Evolutionary conservation across 257 asterid genomes (phyloP).

Genomic region (Capsicum pubescens): DNA sequence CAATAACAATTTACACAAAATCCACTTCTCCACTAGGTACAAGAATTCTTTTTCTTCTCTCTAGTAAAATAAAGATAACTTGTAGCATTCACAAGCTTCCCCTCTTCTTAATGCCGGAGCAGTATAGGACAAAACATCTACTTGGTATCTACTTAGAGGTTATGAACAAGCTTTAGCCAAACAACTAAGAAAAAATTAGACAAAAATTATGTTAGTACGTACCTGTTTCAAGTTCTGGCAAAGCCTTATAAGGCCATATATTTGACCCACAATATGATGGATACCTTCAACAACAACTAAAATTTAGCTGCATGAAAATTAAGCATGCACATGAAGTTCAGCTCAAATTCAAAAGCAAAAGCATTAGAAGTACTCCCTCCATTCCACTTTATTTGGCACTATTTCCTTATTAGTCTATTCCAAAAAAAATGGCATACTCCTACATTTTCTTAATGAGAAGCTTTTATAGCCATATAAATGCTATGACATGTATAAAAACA

Average conservation of each 20-base stretch:
- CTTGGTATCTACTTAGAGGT: neutral
- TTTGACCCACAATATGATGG: conserved; percentile 89
- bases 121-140: conserved; percentile 10
- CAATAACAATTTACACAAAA: neutral
- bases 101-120: neutral
- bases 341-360: neutral
- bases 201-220: conserved; percentile 26
- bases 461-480: conserved; percentile 7
- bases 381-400: neutral
- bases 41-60: neutral
- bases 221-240: conserved; percentile 91
- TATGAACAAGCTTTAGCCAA: neutral
- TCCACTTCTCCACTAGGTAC: conserved; percentile 13
- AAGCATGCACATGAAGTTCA: conserved; percentile 10
- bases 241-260: conserved; percentile 74
- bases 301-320: neutral
- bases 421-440: neutral
- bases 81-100: neutral
- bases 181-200: neutral
- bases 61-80: neutral
- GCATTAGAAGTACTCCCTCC: neutral
- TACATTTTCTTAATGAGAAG: conserved; percentile 13
- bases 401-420: neutral
- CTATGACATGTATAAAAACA: conserved; percentile 1
- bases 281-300: conserved; percentile 53